Evolutionary conservation across 2,329 filamentous ascomycete genomes (phyloP).

Genomic region (Dactylellina drechsleri): DNA sequence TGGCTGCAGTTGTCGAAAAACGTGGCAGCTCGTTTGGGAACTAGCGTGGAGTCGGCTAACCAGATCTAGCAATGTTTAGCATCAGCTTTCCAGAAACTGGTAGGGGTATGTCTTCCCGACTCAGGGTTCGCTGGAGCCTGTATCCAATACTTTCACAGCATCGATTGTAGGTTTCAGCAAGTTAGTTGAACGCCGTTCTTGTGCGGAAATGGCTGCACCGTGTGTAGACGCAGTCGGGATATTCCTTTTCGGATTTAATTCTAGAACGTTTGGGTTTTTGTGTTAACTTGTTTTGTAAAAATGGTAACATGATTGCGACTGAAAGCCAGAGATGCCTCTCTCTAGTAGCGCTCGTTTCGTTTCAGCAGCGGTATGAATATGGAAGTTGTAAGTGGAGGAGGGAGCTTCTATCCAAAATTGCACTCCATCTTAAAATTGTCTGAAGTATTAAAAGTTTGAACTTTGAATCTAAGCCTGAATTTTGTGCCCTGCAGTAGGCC

Average conservation of each 20-base stretch:
- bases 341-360: slow-evolving; percentile 45
- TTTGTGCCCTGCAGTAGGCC: no score
- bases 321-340: slow-evolving; percentile 22
- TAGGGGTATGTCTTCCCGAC: slow-evolving; percentile 32
- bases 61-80: slow-evolving; percentile 36
- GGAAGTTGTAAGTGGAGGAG: slow-evolving; percentile 29
- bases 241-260: slow-evolving; percentile 31
- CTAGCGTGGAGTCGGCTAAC: slow-evolving; percentile 18
- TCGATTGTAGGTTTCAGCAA: slow-evolving; percentile 31
- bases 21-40: slow-evolving; percentile 52
- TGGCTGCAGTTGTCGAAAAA: slow-evolving; percentile 32
- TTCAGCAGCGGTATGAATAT: slow-evolving; percentile 42
- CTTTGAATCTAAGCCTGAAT: not conserved
- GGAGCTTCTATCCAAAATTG: slow-evolving; percentile 32
- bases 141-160: slow-evolving; percentile 23
- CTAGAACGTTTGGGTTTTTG: slow-evolving; percentile 14
- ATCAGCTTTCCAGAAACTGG: slow-evolving; percentile 23
- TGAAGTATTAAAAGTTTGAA: slow-evolving; percentile 12
- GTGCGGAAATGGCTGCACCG: slow-evolving; percentile 36
- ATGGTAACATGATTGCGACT: slow-evolving; percentile 12
- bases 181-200: slow-evolving; percentile 38
- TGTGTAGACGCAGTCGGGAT: slow-evolving; percentile 46
- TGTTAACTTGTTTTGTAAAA: slow-evolving; percentile 1
- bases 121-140: slow-evolving; percentile 24
- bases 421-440: slow-evolving; percentile 12